These are phyloP conservation scores for Trypanosoma boissoni DNA, from an alignment of 208 protist species.

Conservation along the genomic window DNA sequence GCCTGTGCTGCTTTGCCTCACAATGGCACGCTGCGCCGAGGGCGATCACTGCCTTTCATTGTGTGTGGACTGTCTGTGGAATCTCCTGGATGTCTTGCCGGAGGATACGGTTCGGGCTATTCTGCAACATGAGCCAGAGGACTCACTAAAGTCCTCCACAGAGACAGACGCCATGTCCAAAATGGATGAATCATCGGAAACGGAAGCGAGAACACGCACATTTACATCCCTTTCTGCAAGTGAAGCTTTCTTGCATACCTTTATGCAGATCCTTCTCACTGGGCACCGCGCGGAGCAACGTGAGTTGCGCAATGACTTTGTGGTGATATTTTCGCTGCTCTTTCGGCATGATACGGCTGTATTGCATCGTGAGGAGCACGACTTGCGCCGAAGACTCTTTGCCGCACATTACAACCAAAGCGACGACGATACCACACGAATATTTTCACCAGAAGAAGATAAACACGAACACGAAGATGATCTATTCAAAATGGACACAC, in stretches of 20 bases:
- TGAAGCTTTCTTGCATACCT: slow-evolving; percentile 49
- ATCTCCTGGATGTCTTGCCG: slow-evolving; percentile 34
- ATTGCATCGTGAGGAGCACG: too few species aligned
- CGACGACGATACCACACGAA: too few species aligned
- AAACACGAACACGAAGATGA: too few species aligned
- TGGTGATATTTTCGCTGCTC: slow-evolving; percentile 43
- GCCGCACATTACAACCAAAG: too few species aligned
- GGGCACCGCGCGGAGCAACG: slow-evolving; percentile 47
- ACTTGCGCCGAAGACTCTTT: too few species aligned
- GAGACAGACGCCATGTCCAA: not conserved
- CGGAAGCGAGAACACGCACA: slow-evolving; percentile 1
- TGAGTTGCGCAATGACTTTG: slow-evolving; percentile 67
- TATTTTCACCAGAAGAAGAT: too few species aligned
- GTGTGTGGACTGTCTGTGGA: slow-evolving; percentile 62
- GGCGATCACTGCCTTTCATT: slow-evolving; percentile 38
- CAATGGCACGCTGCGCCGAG: slow-evolving; percentile 29
- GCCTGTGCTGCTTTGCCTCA: slow-evolving; percentile 32
- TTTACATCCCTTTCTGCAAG: slow-evolving; percentile 31
- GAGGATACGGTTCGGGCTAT: slow-evolving; percentile 29
- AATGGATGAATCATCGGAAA: not conserved
- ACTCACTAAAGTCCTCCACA: too few species aligned
- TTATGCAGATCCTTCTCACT: slow-evolving; percentile 54
- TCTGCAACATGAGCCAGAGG: slow-evolving; percentile 26
- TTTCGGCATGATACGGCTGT: slow-evolving; percentile 31
- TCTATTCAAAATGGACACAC: slow-evolving; percentile 24